Evolutionary conservation across 2,329 filamentous ascomycete genomes (phyloP).

Genomic region (Achaetomium macrosporum): DNA sequence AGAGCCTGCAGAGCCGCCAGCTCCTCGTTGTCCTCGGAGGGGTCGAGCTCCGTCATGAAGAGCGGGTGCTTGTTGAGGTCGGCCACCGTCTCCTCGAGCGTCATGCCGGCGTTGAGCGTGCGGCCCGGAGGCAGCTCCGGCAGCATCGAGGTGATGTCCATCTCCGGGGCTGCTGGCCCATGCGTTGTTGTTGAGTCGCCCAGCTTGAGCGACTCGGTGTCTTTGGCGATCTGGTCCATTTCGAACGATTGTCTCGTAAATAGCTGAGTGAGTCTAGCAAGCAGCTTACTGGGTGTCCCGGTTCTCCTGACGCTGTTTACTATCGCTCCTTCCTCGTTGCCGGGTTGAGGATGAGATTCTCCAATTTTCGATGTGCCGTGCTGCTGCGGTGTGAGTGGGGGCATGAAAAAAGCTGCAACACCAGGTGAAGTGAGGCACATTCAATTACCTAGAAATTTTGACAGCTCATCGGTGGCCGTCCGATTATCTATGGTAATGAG

Average conservation of each 20-base stretch:
- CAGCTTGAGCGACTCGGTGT: slow-evolving; percentile 12
- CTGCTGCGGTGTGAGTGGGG: too few relatives aligned
- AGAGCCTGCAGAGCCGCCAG: slow-evolving; percentile 84
- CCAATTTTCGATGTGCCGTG: too few relatives aligned
- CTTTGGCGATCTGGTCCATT: slow-evolving; percentile 16
- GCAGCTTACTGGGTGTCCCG: too few relatives aligned
- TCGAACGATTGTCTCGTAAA: neutral
- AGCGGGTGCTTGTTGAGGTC: slow-evolving; percentile 64
- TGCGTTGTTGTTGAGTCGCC: neutral
- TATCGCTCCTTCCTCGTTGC: too few relatives aligned
- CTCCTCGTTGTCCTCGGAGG: slow-evolving; percentile 63
- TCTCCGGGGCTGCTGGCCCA: neutral
- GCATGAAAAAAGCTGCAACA: too few relatives aligned
- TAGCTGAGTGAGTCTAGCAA: neutral
- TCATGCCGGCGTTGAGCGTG: slow-evolving; percentile 38
- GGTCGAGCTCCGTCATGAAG: slow-evolving; percentile 92
- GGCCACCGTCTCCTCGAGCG: slow-evolving; percentile 49
- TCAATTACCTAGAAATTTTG: too few relatives aligned
- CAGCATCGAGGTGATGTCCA: slow-evolving; percentile 6
- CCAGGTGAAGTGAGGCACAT: too few relatives aligned
- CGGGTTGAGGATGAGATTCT: too few relatives aligned
- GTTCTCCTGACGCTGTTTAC: too few relatives aligned
- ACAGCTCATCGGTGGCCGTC: too few relatives aligned
- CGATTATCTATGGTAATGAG: too few relatives aligned
- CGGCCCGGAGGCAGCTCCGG: slow-evolving; percentile 44